Base-by-base conservation (phyloP, 2,329 filamentous ascomycete genomes). In the Colletotrichum sp. region DNA sequence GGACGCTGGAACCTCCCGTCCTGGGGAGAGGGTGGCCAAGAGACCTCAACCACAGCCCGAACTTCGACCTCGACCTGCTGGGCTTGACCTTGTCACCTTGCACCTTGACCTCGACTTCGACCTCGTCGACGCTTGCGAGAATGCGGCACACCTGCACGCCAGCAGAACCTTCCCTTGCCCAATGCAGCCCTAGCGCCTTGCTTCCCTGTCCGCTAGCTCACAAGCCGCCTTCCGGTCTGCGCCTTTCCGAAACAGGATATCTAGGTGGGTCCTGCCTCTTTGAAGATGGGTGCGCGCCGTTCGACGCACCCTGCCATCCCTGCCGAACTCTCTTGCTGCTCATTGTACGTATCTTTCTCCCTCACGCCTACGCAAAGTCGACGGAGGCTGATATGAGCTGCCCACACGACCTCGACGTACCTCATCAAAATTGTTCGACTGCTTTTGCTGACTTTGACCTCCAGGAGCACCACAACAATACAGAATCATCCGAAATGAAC, bases 181-280 rank as follows among this genome's bases (percentile, higher is more conserved):
- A 71, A 72, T 39, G 68, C 72, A 72, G 72, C 62, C 68, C 62
- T 72, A 72, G 68, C 52, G 34, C 30, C 68, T 74, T 34, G 44
- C 66, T 71, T 44, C 68, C 44, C 16, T 49, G 57, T n/a, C 30
- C 44, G n/a, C 44, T 65, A 59, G n/a, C 16, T 18, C 55, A 32
- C 24, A 66, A 66, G 68, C 62, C 60, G 36, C 49, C 28, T 26
- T 66, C 68, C 36, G 49, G 34, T 16, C 34, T 52, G 60, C 60
- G 62, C 68, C 57, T 66, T 30, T 66, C 62, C 52, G 28, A n/a
- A 49, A 60, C 21, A 21, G 52, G 62, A 36, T 15, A 59, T n/a
- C 5, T 15, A 5, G 24, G 21, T 52, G 64, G n/a, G 28, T 28
- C 16, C 9, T 21, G 18, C 32, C 59, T 60, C 52, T 60, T 10